phyloP scores from a whole-genome alignment of 2,329 filamentous ascomycete genomes.

The Fusarium agapanthi region DNA sequence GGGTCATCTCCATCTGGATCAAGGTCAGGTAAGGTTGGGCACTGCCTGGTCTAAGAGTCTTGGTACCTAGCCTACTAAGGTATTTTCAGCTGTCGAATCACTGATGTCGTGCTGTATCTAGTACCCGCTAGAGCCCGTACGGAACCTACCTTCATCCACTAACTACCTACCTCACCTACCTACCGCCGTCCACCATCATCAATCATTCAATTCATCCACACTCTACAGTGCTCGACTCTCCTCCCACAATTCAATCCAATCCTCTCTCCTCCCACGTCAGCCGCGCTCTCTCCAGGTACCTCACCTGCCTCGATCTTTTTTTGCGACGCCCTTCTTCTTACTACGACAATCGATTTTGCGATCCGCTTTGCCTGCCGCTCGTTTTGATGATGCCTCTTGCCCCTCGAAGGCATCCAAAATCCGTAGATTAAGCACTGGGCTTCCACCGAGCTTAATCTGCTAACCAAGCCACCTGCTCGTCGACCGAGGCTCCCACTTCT shows the following conservation, averaged over 20 bases:
- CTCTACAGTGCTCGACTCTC: constrained; percentile 12
- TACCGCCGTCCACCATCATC: constrained; percentile 3
- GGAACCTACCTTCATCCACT: not conserved
- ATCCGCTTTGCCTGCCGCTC: constrained; percentile 29
- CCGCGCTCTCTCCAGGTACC: constrained; percentile 17
- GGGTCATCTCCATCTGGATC: constrained; percentile 29
- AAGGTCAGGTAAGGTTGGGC: constrained; percentile 5
- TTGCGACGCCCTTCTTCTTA: constrained; percentile 1
- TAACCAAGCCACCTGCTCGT: not conserved
- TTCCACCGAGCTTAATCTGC: constrained; percentile 16
- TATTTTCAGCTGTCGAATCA: constrained; percentile 16
- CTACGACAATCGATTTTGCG: constrained; percentile 13
- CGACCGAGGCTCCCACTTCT: not conserved
- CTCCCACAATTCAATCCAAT: constrained; percentile 10
- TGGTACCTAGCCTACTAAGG: not conserved
- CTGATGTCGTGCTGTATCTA: constrained; percentile 19
- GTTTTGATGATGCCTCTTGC: constrained; percentile 41
- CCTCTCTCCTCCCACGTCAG: constrained; percentile 18
- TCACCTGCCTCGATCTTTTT: not conserved
- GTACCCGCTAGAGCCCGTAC: not conserved
- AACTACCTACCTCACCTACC: not conserved
- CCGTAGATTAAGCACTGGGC: constrained; percentile 29
- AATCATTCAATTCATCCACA: not conserved
- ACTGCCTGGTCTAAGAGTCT: not conserved
- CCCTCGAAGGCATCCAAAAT: constrained; percentile 39